These are phyloP conservation scores for Heliamphora ciliata DNA, from an alignment of 179 eudicot species.

Conservation along the genomic window DNA sequence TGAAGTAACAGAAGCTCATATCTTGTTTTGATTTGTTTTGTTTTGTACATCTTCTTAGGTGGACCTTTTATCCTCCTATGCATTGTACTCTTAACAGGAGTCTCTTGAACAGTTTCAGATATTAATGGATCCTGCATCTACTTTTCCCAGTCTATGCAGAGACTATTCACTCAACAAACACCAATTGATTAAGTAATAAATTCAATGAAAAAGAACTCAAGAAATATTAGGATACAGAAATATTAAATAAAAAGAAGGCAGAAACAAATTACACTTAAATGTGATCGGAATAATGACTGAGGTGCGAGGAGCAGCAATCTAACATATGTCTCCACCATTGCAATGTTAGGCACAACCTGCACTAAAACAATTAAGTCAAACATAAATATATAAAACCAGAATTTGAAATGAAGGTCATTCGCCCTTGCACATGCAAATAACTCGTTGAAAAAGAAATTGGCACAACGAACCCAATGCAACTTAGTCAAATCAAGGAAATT, in stretches of 20 bases:
- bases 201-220: neutral
- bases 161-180: neutral
- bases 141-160: neutral
- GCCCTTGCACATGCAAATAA: neutral
- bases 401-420: slow-evolving; percentile 1
- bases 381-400: neutral
- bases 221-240: slow-evolving; percentile 6
- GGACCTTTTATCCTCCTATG: too few species aligned
- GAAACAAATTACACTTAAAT: slow-evolving; percentile 56
- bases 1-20: too few species aligned
- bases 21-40: too few species aligned
- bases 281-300: slow-evolving; percentile 81
- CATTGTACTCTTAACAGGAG: neutral
- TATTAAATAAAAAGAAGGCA: neutral
- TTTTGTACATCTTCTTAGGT: too few species aligned
- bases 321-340: slow-evolving; percentile 93
- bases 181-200: neutral
- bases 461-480: neutral
- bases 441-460: neutral
- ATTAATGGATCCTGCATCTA: neutral
- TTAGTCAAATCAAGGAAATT: too few species aligned
- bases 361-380: slow-evolving; percentile 9
- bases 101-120: neutral
- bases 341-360: slow-evolving; percentile 89
- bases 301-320: slow-evolving; percentile 82